Base-by-base conservation (phyloP, 257 asterid species). In the Coffea canephora region DNA sequence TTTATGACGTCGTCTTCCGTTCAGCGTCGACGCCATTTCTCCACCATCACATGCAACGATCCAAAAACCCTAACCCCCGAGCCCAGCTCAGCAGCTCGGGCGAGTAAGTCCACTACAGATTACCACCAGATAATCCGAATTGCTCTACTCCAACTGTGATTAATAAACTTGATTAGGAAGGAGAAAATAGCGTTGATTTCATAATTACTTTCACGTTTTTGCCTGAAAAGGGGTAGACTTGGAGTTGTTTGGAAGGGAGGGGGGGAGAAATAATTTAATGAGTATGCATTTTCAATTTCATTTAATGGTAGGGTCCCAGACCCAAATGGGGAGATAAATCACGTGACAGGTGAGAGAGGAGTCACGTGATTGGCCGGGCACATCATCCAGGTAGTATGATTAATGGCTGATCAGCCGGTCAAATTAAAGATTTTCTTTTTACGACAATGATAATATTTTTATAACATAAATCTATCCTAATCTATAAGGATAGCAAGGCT, bases 21-120 rank as follows among this genome's bases (percentile, higher is more conserved):
- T 76, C 31, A 73, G 8, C 48, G 81, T 13, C 57, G 81, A 73
- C 65, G 66, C 75, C 82, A 77, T 82, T 62, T 70, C 43, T 69
- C 27, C 52, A 31, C 66, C 73, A 61, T 61, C 71, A 36, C 55
- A 48, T n/a, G 73, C 82, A 71, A 49, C 54, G 62, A 48, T 46
- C 50, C 67, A 11, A 46, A 59, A 70, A 39, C 48, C 84, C 78
- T 49, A 71, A 39, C 59, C 74, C 27, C 71, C 27, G 57, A 73
- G 14, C 14, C 50, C 34, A 64, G 48, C 25, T 36, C 43, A 27
- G 70, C 19, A 64, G 48, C 48, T 36, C 43, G 11, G 70, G 18
- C 27, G 77, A 6, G n/a, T 16, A 9, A 19, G 39, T 9, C 19
- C 43, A 43, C 7, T 11, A 27, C 19, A 36, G 39, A 62, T 27